Percentiles rank a stretch among this genome's conserved stretches.
Conservation (phyloP, 2,329 filamentous ascomycete genomes). For the Nothopassalora personata region DNA sequence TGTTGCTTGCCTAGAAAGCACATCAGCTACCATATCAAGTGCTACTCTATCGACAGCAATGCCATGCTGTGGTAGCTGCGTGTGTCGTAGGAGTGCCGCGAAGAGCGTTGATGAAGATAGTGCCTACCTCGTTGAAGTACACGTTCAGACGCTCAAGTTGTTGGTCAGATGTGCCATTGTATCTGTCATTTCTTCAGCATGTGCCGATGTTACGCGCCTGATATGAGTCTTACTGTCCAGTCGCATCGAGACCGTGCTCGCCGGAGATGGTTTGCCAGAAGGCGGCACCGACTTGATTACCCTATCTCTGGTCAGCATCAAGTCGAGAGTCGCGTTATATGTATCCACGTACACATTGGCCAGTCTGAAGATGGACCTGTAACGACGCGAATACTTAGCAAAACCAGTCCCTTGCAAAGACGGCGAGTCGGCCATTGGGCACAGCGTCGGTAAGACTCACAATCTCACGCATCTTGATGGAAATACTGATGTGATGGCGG, state of each 20-base stretch:
- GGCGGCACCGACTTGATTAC: slow-evolving; percentile 99
- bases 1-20: slow-evolving; percentile 72
- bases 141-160: slow-evolving; percentile 99
- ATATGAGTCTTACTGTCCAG: slow-evolving; percentile 70
- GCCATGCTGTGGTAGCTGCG: not conserved
- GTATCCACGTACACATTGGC: slow-evolving; percentile 80
- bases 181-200: slow-evolving; percentile 51
- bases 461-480: too few relatives aligned
- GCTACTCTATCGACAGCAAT: not conserved
- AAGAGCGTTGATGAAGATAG: not conserved
- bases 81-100: not conserved
- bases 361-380: slow-evolving; percentile 98
- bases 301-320: slow-evolving; percentile 51
- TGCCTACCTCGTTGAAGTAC: slow-evolving; percentile 87
- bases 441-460: too few relatives aligned
- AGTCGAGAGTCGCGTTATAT: slow-evolving; percentile 13
- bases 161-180: slow-evolving; percentile 97
- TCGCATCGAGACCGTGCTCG: slow-evolving; percentile 91
- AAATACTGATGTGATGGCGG: too few relatives aligned
- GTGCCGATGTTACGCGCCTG: not conserved
- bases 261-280: slow-evolving; percentile 71
- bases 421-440: too few relatives aligned
- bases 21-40: too few relatives aligned
- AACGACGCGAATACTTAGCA: too few relatives aligned
- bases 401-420: too few relatives aligned